phyloP scores from a whole-genome alignment of 176 grass and related monocot genomes.

The Hordeum vulgare region DNA sequence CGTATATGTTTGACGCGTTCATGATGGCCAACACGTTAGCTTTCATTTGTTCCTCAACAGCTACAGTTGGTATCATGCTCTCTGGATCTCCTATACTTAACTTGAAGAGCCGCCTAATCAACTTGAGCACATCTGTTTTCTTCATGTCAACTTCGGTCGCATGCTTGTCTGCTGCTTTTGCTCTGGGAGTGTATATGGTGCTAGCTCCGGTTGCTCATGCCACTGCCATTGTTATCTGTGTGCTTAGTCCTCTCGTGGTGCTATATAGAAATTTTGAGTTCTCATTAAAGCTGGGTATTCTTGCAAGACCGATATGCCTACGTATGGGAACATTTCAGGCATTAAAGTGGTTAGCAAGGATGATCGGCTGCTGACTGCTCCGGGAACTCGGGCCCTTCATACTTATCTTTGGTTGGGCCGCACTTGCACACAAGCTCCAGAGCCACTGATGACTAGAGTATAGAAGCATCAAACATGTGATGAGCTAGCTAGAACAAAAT shows the following conservation, averaged over 20 bases:
- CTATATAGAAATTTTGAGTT: background rate
- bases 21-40: background rate
- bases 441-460: background rate
- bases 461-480: background rate
- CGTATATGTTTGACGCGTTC: background rate
- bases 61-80: background rate
- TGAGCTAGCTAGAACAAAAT: too few relatives aligned
- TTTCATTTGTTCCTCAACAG: background rate
- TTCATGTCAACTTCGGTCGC: background rate
- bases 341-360: fast-evolving
- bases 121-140: background rate
- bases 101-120: background rate
- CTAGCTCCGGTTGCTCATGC: background rate
- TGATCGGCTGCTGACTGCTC: fast-evolving
- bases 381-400: background rate
- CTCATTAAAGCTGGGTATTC: background rate
- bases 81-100: background rate
- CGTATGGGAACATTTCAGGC: background rate
- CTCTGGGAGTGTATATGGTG: background rate
- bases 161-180: background rate
- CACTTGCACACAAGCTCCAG: background rate
- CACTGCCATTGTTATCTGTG: background rate
- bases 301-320: background rate
- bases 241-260: background rate
- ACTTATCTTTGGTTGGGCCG: background rate